A percentile compares a stretch with the other conserved stretches of the same genome.
Conservation (phyloP, 805 yeast genomes). For the Cyberlindnera nakhonratchasimensis region DNA sequence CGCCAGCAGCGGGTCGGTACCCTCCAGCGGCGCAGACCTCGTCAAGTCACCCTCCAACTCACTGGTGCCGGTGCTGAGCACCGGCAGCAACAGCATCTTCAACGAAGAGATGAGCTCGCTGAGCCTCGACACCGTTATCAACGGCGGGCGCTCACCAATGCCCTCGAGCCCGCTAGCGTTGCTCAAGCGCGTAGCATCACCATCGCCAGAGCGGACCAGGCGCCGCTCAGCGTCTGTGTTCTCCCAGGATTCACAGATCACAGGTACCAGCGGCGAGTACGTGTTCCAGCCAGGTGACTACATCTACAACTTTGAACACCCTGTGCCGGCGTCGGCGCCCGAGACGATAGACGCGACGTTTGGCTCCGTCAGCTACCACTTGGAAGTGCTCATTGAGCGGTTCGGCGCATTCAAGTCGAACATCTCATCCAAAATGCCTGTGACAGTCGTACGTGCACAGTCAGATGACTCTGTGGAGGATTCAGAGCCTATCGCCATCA, state of each 20-base stretch:
- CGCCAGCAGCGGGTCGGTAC: constrained; percentile 28
- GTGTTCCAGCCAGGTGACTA: constrained; percentile 85
- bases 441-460: constrained; percentile 71
- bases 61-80: constrained; percentile 3
- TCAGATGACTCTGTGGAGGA: constrained; percentile 78
- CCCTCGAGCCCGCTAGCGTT: constrained; percentile 22
- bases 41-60: constrained; percentile 13
- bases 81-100: background rate
- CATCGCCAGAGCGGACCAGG: constrained; percentile 23
- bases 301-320: constrained; percentile 86
- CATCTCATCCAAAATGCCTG: constrained; percentile 57
- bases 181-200: constrained; percentile 27
- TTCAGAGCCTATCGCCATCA: constrained; percentile 88
- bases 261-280: constrained; percentile 24
- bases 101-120: constrained; percentile 23
- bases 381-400: constrained; percentile 71
- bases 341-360: constrained; percentile 76
- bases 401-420: constrained; percentile 84
- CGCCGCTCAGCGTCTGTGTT: constrained; percentile 14
- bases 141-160: constrained; percentile 5
- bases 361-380: constrained; percentile 69
- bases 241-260: constrained; percentile 7
- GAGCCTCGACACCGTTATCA: constrained; percentile 26
- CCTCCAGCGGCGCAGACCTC: constrained; percentile 42
- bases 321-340: constrained; percentile 77